Evolutionary conservation across 768 basidiomycete species (phyloP), one percentile per base, ranked within the genome.

Genomic region (Pulveroboletus sp.): DNA sequence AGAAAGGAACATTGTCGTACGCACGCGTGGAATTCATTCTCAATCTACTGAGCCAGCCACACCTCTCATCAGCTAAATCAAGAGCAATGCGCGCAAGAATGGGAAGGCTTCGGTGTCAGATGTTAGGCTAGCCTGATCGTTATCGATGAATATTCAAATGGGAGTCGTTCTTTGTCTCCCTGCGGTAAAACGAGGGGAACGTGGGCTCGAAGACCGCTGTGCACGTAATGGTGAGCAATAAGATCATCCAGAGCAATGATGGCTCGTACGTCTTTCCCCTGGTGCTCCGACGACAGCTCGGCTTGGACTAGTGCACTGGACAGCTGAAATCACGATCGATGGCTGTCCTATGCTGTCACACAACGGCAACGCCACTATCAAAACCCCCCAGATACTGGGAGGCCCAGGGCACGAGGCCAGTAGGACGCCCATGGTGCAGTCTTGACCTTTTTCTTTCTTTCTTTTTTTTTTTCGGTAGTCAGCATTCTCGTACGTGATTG

Each of bases 301-400:
- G 33, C n/a, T 18, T 46, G 42, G 14, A 28, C 31, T 4, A 30
- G 36, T 33, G 3, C 36, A 39, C n/a, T 11, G 13, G 39, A 39
- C 13, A 40, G 35, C 13, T 26, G 35, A 41, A 46, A 49, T 39
- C 50, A 27, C 39, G 46, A 47, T 42, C 11, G 13, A 47, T 41
- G 47, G 32, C 45, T 39, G 33, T 47, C 26, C 38, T 38, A 32
- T 53, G 44, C 24, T 48, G 54, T 50, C 32, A 39, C 49, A 43
- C 40, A 46, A 44, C 17, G 14, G 43, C 30, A 17, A 37, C 53
- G 50, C 51, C 57, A 62, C 53, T 9, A 55, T 62, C 53, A 54
- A 30, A 27, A n/a, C 24, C 31, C 36, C 21, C 33, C n/a, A 31
- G 37, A 39, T 39, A 37, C 39, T 7, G 17, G 49, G 44, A 18